Evolutionary conservation across 441 rosid species (phyloP), one percentile per base, ranked within the genome.

Genomic region (Kokia cookei): DNA sequence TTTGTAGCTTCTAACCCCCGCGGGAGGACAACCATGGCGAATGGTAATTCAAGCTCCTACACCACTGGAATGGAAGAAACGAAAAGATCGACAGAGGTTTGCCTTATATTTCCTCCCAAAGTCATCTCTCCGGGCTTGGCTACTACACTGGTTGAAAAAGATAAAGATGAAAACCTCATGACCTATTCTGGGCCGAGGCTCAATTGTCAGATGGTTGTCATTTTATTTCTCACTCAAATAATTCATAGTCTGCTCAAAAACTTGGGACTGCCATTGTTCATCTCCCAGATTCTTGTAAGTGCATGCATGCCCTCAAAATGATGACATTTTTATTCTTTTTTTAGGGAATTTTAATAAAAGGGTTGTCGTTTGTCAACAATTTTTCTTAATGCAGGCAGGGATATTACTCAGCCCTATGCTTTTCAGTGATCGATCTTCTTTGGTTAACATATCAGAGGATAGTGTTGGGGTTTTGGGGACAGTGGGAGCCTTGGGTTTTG

Each of bases 281-380:
- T 65, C 54, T 71, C 75, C 22, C 75, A 76, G 12, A 12, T 76
- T 42, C 8, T 64, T 19, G 75, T 65, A 64, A 4, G 79, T 32
- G 37, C 37, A 32, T 68, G 58, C 67, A 55, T 15, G 22, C 2
- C 8, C 0, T 29, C 13, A 32, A 0, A 12, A 2, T 11, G 10
- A 7, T 75, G 7, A 15, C 26, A 32, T 2, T 4, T 2, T 2
- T 10, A 2, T 27, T 0, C 37, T 32, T 5, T 1, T 4, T 32
- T 32, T 4, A 32, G 37, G 6, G 4, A 32, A 32, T 32, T 32
- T 6, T 32, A 6, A 32, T 32, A 32, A 4, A 32, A 4, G 37
- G 37, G 37, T 32, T 32, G 37, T 5, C 37, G 37, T 4, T 32
- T 32, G 37, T 32, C 37, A 32, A 32, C 5, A 32, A 32, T 32